These are phyloP conservation scores for Epichloe sibirici DNA, from an alignment of 2,329 filamentous ascomycete genomes.

Conservation along the genomic window DNA sequence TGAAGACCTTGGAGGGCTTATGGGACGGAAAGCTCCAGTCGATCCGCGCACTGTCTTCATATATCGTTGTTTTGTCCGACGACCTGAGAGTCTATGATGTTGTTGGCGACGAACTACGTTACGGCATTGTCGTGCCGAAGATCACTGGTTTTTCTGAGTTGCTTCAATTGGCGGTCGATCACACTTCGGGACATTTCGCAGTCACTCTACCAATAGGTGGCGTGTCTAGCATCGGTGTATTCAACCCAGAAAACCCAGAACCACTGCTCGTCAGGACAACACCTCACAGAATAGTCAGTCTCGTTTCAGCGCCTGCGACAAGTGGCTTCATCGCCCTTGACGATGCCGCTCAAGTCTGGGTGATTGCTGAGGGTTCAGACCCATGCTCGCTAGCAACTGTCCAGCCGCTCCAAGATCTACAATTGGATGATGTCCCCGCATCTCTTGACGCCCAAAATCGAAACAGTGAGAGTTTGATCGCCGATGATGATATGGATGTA, in stretches of 20 bases:
- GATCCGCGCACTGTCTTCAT: constrained; percentile 60
- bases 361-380: constrained; percentile 45
- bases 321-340: constrained; percentile 69
- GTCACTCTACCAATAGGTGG: constrained; percentile 39
- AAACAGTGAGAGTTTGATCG: constrained; percentile 20
- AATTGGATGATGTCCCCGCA: constrained; percentile 28
- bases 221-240: constrained; percentile 51
- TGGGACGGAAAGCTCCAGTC: constrained; percentile 53
- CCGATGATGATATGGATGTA: constrained; percentile 28
- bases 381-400: constrained; percentile 38
- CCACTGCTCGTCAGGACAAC: constrained; percentile 47
- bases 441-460: constrained; percentile 17
- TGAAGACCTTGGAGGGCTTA: constrained; percentile 54
- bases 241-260: constrained; percentile 46
- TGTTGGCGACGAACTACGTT: constrained; percentile 62
- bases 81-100: constrained; percentile 73
- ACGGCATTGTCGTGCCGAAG: constrained; percentile 45
- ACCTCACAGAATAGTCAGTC: constrained; percentile 47
- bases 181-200: constrained; percentile 51
- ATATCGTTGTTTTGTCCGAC: constrained; percentile 63
- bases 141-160: constrained; percentile 29
- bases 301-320: constrained; percentile 51
- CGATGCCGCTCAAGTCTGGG: constrained; percentile 60
- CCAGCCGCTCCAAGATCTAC: constrained; percentile 42
- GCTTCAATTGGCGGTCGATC: constrained; percentile 61